Base-by-base conservation (phyloP, 177 flowering plant species). In the Vitis hybrid region DNA sequence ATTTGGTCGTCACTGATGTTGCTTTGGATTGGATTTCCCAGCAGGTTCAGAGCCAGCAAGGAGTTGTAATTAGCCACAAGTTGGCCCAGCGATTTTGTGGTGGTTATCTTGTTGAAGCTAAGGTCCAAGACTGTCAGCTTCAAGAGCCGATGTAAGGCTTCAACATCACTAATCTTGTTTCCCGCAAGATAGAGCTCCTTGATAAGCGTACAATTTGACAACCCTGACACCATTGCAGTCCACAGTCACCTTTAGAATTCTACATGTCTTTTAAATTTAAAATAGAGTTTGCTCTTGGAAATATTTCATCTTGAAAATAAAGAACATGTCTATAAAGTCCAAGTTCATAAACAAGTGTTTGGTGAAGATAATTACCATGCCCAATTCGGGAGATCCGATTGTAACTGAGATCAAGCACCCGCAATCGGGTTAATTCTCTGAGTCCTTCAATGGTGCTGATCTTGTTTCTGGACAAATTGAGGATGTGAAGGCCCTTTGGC, bases 31-130 rank as follows among this genome's bases (percentile, higher is more conserved):
- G 97, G 94, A 77, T 90, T 95, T 1, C 97, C 99, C 70, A 91
- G 20, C 22, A 93, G 83, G 76, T 91, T 95, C 31, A 95, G 77
- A 59, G 99, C 99, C 51, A 74, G 78, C 60, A 95, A 72, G 64
- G 97, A 86, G 68, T 85, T 81, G 82, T 91, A 93, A 79, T 93
- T 91, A 3, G 96, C 97, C 10, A 90, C 98, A 20, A 95, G 87
- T 78, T 91, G 99, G 48, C 97, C 97, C 2, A 93, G 81, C 6
- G 91, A 83, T 77, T 89, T 93, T 55, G 92, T 79, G 31, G 99
- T 95, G 29, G 93, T 84, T 62, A 95, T 91, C 82, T 93, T 95
- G 89, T 95, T 95, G 87, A 95, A 95, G 81, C 99, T 89, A 66
- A 91, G 77, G 80, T 95, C 99, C 51, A 95, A 64, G 10, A 93